Conservation (phyloP, 495 filamentous ascomycete species). For the Aspergillus coremiiformis region DNA sequence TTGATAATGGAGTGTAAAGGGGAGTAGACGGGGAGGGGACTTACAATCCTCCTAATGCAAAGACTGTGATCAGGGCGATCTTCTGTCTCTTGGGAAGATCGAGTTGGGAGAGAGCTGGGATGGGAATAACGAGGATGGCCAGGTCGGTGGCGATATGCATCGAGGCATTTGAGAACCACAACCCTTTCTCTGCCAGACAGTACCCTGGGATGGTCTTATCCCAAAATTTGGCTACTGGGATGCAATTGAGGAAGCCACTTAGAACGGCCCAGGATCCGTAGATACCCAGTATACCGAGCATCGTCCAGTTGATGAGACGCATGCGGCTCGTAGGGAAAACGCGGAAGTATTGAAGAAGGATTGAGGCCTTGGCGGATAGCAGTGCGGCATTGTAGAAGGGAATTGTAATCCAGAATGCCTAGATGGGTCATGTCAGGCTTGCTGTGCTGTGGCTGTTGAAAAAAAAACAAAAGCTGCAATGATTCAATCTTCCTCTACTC, state of each 20-base stretch:
- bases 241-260: constrained; percentile 39
- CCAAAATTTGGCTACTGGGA: constrained; percentile 43
- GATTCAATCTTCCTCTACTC: neutral
- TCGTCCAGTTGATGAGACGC: constrained; percentile 35
- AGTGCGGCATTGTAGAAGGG: constrained; percentile 44
- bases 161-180: constrained; percentile 44
- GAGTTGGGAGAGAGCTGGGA: constrained; percentile 38
- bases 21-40: constrained; percentile 9
- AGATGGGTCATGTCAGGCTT: neutral
- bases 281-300: constrained; percentile 33
- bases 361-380: constrained; percentile 46
- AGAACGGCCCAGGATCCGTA: constrained; percentile 39
- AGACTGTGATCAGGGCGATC: constrained; percentile 39
- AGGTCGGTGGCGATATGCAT: constrained; percentile 49
- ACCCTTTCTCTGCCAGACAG: constrained; percentile 35
- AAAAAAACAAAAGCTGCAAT: neutral
- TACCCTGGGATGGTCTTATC: constrained; percentile 22
- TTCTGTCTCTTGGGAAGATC: constrained; percentile 43
- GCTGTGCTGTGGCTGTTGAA: neutral
- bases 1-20: too few species aligned
- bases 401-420: constrained; percentile 41
- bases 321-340: constrained; percentile 38
- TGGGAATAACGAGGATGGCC: constrained; percentile 45
- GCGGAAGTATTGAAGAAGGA: constrained; percentile 43
- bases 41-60: constrained; percentile 47